A percentile compares a stretch with the other conserved stretches of the same genome.
These are phyloP conservation scores for Pseudogymnoascus sp. DNA, from an alignment of 2,329 filamentous ascomycete species.

Conservation along the genomic window DNA sequence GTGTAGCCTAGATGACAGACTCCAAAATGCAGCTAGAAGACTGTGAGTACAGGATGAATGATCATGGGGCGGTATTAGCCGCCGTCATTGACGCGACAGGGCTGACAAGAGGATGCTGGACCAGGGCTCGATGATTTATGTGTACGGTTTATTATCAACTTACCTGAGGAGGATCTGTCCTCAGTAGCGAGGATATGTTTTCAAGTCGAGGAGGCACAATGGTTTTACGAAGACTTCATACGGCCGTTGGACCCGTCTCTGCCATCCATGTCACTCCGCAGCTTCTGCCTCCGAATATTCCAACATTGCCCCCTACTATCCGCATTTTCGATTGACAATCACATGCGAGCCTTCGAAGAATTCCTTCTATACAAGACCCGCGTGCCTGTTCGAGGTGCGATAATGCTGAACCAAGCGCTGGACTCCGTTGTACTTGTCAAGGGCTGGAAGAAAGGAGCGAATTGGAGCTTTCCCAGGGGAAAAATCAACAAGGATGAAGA, in stretches of 20 bases:
- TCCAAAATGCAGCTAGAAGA: conserved; percentile 82
- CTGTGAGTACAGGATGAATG: conserved; percentile 45
- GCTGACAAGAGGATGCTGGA: conserved; percentile 2
- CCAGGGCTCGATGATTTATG: conserved; percentile 93
- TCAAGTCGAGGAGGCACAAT: conserved; percentile 98
- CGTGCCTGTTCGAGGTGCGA: conserved; percentile 87
- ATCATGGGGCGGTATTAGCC: not conserved
- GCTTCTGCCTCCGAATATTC: conserved; percentile 85
- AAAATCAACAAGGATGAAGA: conserved; percentile 98
- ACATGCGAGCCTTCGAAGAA: conserved; percentile 77
- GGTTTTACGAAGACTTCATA: conserved; percentile 99
- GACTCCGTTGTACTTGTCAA: conserved; percentile 89
- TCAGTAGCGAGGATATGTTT: conserved; percentile 94
- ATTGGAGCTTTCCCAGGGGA: conserved; percentile 92
- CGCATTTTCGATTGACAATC: conserved; percentile 67
- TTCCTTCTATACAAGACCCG: conserved; percentile 92
- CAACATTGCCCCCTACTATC: conserved; percentile 86
- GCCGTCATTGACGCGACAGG: not conserved
- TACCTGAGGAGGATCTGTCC: conserved; percentile 81
- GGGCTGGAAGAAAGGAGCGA: conserved; percentile 94
- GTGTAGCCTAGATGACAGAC: conserved; percentile 58
- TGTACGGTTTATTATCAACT: conserved; percentile 95
- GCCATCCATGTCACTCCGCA: conserved; percentile 75
- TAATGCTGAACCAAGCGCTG: conserved; percentile 89
- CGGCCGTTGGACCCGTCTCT: conserved; percentile 77